phyloP scores from a whole-genome alignment of 345 rosid species.

The Orychophragmus violaceus region DNA sequence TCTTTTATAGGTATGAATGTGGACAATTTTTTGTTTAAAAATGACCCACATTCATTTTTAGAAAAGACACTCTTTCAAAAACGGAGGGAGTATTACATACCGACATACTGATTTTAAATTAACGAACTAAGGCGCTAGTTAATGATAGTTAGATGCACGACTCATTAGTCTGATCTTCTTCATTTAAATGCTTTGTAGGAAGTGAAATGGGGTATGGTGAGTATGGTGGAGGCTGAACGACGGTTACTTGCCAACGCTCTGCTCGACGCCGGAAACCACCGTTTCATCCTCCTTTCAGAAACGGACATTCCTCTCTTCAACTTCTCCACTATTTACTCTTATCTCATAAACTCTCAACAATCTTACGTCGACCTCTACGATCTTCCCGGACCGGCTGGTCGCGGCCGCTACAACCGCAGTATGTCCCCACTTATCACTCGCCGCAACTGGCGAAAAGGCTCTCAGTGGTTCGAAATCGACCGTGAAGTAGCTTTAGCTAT shows the following conservation, averaged over 20 bases:
- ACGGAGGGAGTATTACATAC: no score
- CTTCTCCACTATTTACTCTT: constrained; percentile 57
- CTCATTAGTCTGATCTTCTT: neutral
- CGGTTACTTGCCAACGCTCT: constrained; percentile 76
- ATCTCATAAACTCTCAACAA: constrained; percentile 45
- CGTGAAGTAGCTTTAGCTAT: constrained; percentile 55
- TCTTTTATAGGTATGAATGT: no score
- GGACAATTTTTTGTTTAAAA: no score
- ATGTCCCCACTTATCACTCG: constrained; percentile 48
- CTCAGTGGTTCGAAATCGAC: constrained; percentile 86
- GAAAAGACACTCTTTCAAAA: no score
- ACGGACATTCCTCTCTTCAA: constrained; percentile 78
- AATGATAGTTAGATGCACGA: neutral
- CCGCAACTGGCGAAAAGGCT: constrained; percentile 71
- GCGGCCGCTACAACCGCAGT: constrained; percentile 50
- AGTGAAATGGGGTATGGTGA: constrained; percentile 66
- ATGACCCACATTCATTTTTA: no score
- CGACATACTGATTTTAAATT: neutral
- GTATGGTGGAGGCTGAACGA: constrained; percentile 73
- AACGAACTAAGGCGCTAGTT: neutral
- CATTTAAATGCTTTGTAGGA: constrained; percentile 26
- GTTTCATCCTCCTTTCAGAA: constrained; percentile 82
- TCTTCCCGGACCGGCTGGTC: constrained; percentile 45
- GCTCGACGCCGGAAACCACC: constrained; percentile 54
- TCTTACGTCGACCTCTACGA: constrained; percentile 53